A percentile compares a stretch with the other conserved stretches of the same genome.
Conservation (phyloP, 2,329 filamentous ascomycete genomes). For the Aspergillus vadensis region DNA sequence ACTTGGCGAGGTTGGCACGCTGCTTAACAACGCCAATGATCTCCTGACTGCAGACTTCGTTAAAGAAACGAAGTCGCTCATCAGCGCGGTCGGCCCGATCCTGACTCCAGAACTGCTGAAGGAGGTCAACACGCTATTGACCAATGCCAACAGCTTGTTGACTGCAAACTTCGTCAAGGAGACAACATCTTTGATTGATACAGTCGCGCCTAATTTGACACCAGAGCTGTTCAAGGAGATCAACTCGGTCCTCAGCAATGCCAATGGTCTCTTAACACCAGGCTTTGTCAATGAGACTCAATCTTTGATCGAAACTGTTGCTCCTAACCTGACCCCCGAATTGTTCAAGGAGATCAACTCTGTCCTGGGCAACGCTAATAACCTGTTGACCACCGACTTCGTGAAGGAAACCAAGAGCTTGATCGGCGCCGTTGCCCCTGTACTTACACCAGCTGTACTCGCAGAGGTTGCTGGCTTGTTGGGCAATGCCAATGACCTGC, state of each 20-base stretch:
- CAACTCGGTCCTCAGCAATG: slow-evolving; percentile 27
- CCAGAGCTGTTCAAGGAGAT: slow-evolving; percentile 29
- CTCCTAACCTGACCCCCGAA: slow-evolving; percentile 26
- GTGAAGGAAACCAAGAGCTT: slow-evolving; percentile 24
- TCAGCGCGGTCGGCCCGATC: slow-evolving; percentile 20
- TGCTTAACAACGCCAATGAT: slow-evolving; percentile 30
- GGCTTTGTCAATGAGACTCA: slow-evolving; percentile 30
- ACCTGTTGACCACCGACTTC: slow-evolving; percentile 24
- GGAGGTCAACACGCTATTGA: slow-evolving; percentile 22
- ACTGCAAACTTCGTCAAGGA: slow-evolving; percentile 34
- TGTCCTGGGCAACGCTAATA: slow-evolving; percentile 26
- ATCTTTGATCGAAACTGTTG: slow-evolving; percentile 24
- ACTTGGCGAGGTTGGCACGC: slow-evolving; percentile 21
- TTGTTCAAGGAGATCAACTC: slow-evolving; percentile 25
- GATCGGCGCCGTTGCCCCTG: slow-evolving; percentile 20
- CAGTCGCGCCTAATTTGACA: slow-evolving; percentile 27
- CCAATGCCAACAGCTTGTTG: slow-evolving; percentile 34
- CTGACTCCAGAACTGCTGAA: slow-evolving; percentile 24
- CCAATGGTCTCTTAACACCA: slow-evolving; percentile 34
- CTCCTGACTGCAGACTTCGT: slow-evolving; percentile 35
- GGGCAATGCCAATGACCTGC: slow-evolving; percentile 27
- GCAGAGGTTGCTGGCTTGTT: slow-evolving; percentile 24
- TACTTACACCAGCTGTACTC: slow-evolving; percentile 25
- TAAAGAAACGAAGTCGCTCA: slow-evolving; percentile 27
- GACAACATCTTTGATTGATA: slow-evolving; percentile 24